Conservation (phyloP, 805 yeast genomes). For the Barnettozyma siamensis region DNA sequence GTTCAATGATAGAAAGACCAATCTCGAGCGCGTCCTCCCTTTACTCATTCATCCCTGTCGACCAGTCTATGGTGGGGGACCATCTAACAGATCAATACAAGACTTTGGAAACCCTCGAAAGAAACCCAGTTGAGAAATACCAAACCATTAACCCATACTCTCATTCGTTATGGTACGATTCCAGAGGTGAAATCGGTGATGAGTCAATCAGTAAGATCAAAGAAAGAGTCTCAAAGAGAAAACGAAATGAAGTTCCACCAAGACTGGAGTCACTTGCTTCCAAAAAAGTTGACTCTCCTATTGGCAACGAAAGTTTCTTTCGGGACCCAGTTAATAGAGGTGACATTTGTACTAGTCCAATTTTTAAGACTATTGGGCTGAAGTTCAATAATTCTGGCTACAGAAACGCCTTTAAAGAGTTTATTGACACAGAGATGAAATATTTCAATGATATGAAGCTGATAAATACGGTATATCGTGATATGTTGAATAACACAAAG, state of each 20-base stretch:
- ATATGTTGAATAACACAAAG: conserved; percentile 26
- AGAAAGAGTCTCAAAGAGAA: conserved; percentile 18
- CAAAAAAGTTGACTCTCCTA: conserved; percentile 34
- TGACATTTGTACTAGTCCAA: conserved; percentile 9
- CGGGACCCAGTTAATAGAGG: conserved; percentile 3
- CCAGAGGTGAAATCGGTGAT: conserved; percentile 30
- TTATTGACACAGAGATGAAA: conserved; percentile 31
- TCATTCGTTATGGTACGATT: conserved; percentile 35
- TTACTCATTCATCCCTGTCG: neutral
- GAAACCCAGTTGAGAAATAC: conserved; percentile 15
- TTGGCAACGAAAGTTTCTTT: conserved; percentile 21
- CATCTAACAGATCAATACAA: no score
- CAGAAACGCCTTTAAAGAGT: conserved; percentile 20
- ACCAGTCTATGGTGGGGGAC: no score
- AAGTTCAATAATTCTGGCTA: conserved; percentile 13
- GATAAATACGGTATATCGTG: conserved; percentile 29
- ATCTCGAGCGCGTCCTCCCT: conserved; percentile 6
- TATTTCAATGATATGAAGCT: conserved; percentile 28
- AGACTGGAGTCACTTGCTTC: conserved; percentile 18
- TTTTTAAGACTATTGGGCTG: conserved; percentile 2
- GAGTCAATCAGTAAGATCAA: conserved; percentile 29
- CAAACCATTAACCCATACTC: conserved; percentile 34
- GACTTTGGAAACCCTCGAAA: conserved; percentile 14
- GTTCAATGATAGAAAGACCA: neutral
- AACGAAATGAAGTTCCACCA: conserved; percentile 16